These are phyloP conservation scores for Toxoplasma gondii DNA, from an alignment of 169 alveolate species.

Conservation along the genomic window DNA sequence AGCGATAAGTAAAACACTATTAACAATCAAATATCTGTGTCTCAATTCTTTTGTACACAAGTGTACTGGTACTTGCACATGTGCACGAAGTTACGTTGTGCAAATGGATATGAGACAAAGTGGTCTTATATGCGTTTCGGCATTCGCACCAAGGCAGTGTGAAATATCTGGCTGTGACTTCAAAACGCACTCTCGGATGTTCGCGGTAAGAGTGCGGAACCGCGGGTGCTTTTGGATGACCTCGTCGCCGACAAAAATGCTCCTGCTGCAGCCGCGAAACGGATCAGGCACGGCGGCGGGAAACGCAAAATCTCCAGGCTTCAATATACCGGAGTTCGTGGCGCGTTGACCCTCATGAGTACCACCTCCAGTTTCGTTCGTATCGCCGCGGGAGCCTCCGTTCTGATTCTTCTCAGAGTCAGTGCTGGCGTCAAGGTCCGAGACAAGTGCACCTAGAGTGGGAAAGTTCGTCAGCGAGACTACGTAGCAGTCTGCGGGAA, in stretches of 20 bases:
- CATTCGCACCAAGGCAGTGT: no score
- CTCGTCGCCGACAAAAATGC: conserved; percentile 47
- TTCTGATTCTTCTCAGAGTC: not conserved
- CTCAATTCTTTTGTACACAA: no score
- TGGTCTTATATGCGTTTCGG: no score
- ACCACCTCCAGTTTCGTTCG: not conserved
- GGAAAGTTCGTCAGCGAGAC: conserved; percentile 13
- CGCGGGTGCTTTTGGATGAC: conserved; percentile 63
- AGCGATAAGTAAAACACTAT: no score
- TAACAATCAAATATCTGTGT: no score
- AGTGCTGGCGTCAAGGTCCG: not conserved
- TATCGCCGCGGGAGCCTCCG: not conserved
- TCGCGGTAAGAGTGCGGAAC: conserved; percentile 58
- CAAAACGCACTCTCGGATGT: conserved; percentile 47
- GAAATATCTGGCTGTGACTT: no score
- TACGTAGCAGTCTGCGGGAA: conserved; percentile 6
- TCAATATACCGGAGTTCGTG: not conserved
- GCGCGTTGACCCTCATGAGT: conserved; percentile 2
- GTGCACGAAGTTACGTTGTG: no score
- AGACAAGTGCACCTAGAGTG: conserved; percentile 7
- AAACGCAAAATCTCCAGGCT: not conserved
- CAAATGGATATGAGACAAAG: no score
- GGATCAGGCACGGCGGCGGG: conserved; percentile 37
- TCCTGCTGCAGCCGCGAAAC: not conserved
- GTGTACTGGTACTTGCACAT: no score